Base-by-base conservation (phyloP, 495 filamentous ascomycete genomes). In the Glarea lozoyensis region DNA sequence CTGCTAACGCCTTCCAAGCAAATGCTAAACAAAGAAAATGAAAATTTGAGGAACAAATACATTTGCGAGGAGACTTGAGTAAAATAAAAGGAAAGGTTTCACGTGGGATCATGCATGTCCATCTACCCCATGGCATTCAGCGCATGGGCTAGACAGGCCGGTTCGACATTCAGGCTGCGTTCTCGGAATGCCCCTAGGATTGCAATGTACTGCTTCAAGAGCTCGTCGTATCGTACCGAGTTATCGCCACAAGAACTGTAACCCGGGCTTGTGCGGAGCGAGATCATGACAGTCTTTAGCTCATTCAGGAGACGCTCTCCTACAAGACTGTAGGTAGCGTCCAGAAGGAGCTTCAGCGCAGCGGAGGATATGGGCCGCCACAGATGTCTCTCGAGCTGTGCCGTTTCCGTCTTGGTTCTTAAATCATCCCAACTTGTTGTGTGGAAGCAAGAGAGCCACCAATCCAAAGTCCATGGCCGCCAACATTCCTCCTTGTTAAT, bases 101-200 rank as follows among this genome's bases (percentile, higher is more conserved):
- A n/a, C n/a, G n/a, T n/a, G n/a, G n/a, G n/a, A n/a, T n/a, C n/a
- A n/a, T n/a, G n/a, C n/a, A n/a, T n/a, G n/a, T n/a, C n/a, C n/a
- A n/a, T n/a, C n/a, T n/a, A n/a, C 22, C 35, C 19, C 35, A 37
- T 37, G 4, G 35, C 16, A 21, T 37, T 37, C 18, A 37, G 17
- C 17, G 15, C 35, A n/a, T 37, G 35, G 11, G 35, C 4, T 5
- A 22, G 16, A 23, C 22, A 42, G 9, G 39, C 10, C 15, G 13
- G 39, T 17, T 42, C 24, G 9, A 31, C 27, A 19, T 17, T 12
- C 23, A 42, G 19, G 2, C 27, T 24, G 17, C 25, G 10, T 2
- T 22, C 10, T 19, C 15, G 10, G 23, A 42, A 42, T 2, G 13
- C 27, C 39, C 18, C 15, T 17, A 42, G 19, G n/a, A 42, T 42